phyloP scores from a whole-genome alignment of 2,329 filamentous ascomycete species.

The Karstenula rhodostoma region DNA sequence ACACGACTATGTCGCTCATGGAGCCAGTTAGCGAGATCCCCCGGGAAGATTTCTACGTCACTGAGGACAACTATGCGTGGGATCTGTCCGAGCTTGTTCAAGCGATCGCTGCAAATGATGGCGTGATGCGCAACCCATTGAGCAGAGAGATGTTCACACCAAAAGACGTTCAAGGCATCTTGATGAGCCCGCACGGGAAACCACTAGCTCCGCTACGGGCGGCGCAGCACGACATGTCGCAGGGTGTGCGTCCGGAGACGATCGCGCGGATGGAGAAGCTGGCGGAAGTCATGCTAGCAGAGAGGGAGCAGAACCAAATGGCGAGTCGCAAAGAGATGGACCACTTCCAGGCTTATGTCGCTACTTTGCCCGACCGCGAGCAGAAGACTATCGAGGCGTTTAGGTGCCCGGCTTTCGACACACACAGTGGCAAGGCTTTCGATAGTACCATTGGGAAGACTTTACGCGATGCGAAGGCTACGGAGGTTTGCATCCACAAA shows the following conservation, averaged over 20 bases:
- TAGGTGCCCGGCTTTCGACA: constrained; percentile 1
- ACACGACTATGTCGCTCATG: constrained; percentile 45
- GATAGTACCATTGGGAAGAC: background rate
- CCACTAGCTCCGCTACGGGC: constrained; percentile 39
- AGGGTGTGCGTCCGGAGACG: constrained; percentile 41
- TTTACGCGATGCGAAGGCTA: background rate
- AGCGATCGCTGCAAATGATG: constrained; percentile 41
- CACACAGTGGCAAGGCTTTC: background rate
- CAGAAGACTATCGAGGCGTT: background rate
- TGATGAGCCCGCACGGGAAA: constrained; percentile 36
- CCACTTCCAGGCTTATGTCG: constrained; percentile 44
- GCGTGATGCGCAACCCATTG: constrained; percentile 44
- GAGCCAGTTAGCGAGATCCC: constrained; percentile 44
- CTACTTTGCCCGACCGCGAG: constrained; percentile 24
- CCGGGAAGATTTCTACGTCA: constrained; percentile 46
- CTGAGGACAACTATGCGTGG: constrained; percentile 53
- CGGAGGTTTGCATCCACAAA: constrained; percentile 1
- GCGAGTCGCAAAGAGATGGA: constrained; percentile 42
- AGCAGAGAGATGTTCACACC: constrained; percentile 47
- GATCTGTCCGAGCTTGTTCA: constrained; percentile 47
- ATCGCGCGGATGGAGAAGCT: constrained; percentile 42
- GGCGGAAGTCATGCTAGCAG: constrained; percentile 34
- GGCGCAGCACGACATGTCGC: constrained; percentile 42
- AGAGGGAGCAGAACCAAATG: constrained; percentile 36
- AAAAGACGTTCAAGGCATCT: constrained; percentile 42